These are phyloP conservation scores for Hypoxylon cercidicola DNA, from an alignment of 495 filamentous ascomycete genomes.

Conservation along the genomic window DNA sequence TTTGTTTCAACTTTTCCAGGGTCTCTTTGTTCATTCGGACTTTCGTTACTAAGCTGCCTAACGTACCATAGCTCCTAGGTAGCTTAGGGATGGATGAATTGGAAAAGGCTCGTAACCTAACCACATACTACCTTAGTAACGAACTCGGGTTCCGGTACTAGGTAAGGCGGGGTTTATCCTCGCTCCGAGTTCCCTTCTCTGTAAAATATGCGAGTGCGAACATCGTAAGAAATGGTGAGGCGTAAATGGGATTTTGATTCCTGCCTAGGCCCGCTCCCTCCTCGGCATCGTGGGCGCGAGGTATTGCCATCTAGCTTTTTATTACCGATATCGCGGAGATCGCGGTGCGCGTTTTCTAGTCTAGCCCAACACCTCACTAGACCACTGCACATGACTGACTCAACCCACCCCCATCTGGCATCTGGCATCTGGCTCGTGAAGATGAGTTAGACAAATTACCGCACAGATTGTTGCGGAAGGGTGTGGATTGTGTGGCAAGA, in stretches of 20 bases:
- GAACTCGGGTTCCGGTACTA: slow-evolving; percentile 25
- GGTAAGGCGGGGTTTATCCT: slow-evolving; percentile 34
- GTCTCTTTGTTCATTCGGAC: slow-evolving; percentile 9
- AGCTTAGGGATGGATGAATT: not conserved
- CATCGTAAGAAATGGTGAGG: not conserved
- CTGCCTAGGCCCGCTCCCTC: slow-evolving; percentile 24
- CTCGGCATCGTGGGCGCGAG: slow-evolving; percentile 27
- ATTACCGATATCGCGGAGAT: slow-evolving; percentile 36
- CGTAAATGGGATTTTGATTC: slow-evolving; percentile 7
- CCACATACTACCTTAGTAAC: slow-evolving; percentile 1
- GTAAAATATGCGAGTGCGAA: too few species aligned
- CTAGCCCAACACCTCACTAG: slow-evolving; percentile 4
- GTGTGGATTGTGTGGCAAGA: slow-evolving; percentile 1
- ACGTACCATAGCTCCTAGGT: too few species aligned
- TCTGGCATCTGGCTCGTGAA: slow-evolving; percentile 3
- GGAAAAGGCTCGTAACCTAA: not conserved
- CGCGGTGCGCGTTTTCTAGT: slow-evolving; percentile 11
- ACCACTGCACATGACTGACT: slow-evolving; percentile 39
- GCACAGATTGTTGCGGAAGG: slow-evolving; percentile 2
- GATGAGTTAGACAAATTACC: slow-evolving; percentile 22
- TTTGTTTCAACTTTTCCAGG: slow-evolving; percentile 16
- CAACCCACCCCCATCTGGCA: not conserved
- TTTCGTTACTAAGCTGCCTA: slow-evolving; percentile 11
- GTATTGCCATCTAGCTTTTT: slow-evolving; percentile 14
- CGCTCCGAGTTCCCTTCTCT: slow-evolving; percentile 14